A percentile compares a stretch with the other conserved stretches of the same genome.
Conservation (phyloP, 2,329 filamentous ascomycete genomes). For the Macroventuria anomochaeta region DNA sequence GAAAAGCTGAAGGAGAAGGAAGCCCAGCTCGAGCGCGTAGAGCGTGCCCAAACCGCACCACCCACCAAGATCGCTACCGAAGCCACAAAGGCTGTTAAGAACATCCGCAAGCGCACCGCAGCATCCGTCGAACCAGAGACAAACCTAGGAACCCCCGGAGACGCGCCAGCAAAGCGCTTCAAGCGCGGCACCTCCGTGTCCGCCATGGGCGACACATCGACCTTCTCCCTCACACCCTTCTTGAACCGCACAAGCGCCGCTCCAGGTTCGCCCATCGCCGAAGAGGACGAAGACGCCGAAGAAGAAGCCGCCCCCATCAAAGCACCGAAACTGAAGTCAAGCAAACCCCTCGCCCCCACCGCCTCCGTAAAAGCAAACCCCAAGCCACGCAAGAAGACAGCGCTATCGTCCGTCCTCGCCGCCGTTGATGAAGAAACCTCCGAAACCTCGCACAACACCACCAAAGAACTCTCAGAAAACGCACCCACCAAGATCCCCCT, state of each 20-base stretch:
- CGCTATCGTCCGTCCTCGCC: conserved; percentile 47
- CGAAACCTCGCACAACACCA: conserved; percentile 35
- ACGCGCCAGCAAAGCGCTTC: conserved; percentile 55
- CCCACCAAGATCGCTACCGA: conserved; percentile 39
- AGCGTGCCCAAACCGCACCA: conserved; percentile 52
- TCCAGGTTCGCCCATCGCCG: conserved; percentile 52
- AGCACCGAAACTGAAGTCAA: conserved; percentile 49
- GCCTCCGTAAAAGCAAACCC: conserved; percentile 55
- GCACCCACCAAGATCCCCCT: conserved; percentile 28
- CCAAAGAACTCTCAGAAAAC: conserved; percentile 51
- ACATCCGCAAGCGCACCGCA: conserved; percentile 51
- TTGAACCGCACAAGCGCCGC: conserved; percentile 74
- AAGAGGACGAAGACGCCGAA: conserved; percentile 36
- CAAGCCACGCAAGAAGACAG: conserved; percentile 51
- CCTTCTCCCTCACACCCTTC: conserved; percentile 93
- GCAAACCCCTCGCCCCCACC: conserved; percentile 53
- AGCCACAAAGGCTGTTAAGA: conserved; percentile 48
- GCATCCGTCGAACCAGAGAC: conserved; percentile 56
- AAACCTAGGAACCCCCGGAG: conserved; percentile 57
- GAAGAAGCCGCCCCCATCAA: conserved; percentile 28
- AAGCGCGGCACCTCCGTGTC: conserved; percentile 59
- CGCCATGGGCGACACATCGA: conserved; percentile 81
- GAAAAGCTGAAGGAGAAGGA: conserved; percentile 74
- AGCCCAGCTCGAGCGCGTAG: conserved; percentile 54
- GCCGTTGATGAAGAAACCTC: conserved; percentile 53